Evolutionary conservation across 352 stramenopile species (phyloP).

Genomic region (Globisporangium heterothallicum): DNA sequence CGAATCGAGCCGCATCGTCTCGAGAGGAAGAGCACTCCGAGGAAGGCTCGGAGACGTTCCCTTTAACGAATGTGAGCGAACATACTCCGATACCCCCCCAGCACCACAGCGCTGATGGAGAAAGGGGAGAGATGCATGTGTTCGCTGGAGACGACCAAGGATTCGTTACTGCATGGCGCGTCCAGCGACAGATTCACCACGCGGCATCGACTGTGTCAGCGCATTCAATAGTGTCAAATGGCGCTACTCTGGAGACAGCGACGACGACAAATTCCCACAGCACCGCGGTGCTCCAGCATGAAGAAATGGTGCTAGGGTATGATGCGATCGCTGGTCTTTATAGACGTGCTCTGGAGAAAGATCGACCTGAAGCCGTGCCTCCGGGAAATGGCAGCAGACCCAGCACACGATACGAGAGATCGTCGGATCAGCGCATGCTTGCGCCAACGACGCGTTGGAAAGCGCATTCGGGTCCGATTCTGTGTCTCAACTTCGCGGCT

Average conservation of each 20-base stretch:
- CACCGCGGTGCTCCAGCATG: constrained; percentile 33
- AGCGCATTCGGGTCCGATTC: constrained; percentile 28
- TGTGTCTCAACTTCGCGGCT: constrained; percentile 32
- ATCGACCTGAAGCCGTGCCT: background rate
- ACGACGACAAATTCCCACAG: constrained; percentile 10
- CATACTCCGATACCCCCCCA: constrained; percentile 10
- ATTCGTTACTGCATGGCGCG: constrained; percentile 31
- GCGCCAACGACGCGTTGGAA: constrained; percentile 24
- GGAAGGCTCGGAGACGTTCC: constrained; percentile 5
- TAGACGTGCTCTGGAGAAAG: constrained; percentile 22
- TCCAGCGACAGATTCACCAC: constrained; percentile 4
- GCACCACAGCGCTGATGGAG: constrained; percentile 18
- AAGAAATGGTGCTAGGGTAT: constrained; percentile 51
- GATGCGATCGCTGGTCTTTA: constrained; percentile 47
- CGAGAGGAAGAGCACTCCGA: background rate
- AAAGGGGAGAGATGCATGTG: constrained; percentile 28
- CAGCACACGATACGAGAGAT: background rate
- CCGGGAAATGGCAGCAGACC: background rate
- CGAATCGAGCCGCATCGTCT: background rate
- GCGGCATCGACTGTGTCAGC: constrained; percentile 7
- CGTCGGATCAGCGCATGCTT: background rate
- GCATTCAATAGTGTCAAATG: constrained; percentile 6
- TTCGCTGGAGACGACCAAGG: constrained; percentile 42
- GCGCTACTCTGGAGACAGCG: background rate
- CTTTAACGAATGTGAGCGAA: constrained; percentile 4